Evolutionary conservation across 2,329 filamentous ascomycete genomes (phyloP).

Genomic region (Rhynchosporium secalis): DNA sequence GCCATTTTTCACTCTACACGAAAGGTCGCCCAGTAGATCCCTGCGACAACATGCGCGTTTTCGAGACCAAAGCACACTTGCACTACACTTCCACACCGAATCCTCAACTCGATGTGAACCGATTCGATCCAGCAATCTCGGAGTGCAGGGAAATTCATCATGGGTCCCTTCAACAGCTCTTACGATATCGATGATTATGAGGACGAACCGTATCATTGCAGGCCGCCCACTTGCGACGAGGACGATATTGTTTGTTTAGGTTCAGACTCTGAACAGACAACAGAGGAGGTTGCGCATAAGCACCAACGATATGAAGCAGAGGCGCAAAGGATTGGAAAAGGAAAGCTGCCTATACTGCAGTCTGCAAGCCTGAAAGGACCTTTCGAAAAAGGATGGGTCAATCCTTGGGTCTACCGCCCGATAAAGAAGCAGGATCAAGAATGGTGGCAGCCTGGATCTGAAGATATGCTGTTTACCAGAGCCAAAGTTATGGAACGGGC

Average conservation of each 20-base stretch:
- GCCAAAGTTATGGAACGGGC: constrained; percentile 30
- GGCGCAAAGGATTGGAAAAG: constrained; percentile 58
- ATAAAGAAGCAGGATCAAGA: constrained; percentile 26
- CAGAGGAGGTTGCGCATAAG: constrained; percentile 49
- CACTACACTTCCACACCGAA: background rate
- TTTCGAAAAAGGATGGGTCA: constrained; percentile 55
- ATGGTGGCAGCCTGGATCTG: constrained; percentile 32
- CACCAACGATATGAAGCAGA: constrained; percentile 58
- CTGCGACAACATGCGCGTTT: constrained; percentile 8
- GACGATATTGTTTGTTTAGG: constrained; percentile 55
- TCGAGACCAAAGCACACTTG: background rate
- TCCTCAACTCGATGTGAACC: constrained; percentile 8
- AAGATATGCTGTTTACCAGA: constrained; percentile 32
- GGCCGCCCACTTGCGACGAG: constrained; percentile 43
- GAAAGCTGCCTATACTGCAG: constrained; percentile 55
- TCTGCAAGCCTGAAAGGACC: constrained; percentile 64
- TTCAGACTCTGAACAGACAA: constrained; percentile 59
- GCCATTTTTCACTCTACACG: too few species aligned
- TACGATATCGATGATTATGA: constrained; percentile 16
- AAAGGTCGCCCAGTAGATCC: background rate
- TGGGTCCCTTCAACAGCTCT: constrained; percentile 14
- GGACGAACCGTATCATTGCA: constrained; percentile 50
- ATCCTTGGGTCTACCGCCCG: constrained; percentile 49
- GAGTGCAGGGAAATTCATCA: background rate
- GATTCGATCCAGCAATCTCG: background rate